A percentile compares a stretch with the other conserved stretches of the same genome.
These are phyloP conservation scores for Hibiscus trionum DNA, from an alignment of 345 rosid species.

Conservation along the genomic window DNA sequence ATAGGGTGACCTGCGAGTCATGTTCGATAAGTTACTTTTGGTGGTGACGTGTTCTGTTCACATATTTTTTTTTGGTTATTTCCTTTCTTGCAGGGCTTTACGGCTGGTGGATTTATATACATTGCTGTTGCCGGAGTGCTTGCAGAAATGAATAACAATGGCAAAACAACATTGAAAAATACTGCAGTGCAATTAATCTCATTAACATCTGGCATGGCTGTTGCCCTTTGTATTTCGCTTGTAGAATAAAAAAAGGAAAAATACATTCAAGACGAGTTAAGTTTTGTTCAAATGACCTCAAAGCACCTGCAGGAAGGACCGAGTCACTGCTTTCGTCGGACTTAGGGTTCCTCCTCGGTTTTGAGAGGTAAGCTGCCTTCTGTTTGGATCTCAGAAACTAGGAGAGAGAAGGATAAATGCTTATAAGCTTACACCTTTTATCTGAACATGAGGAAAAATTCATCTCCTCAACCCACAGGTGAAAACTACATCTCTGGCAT, in stretches of 20 bases:
- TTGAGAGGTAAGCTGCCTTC: neutral
- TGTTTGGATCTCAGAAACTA: neutral
- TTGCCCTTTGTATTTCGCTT: slow-evolving; percentile 78
- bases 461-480: neutral
- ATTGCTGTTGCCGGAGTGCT: slow-evolving; percentile 91
- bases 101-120: slow-evolving; percentile 27
- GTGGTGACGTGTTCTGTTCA: neutral
- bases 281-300: neutral
- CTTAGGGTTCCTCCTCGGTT: neutral
- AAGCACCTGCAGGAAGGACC: slow-evolving; percentile 6
- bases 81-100: neutral
- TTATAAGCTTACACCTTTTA: neutral
- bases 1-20: neutral
- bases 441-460: neutral
- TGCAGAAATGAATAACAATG: slow-evolving; percentile 68
- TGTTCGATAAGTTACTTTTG: neutral
- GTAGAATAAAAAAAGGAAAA: slow-evolving; percentile 38
- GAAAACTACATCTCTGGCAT: neutral
- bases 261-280: neutral
- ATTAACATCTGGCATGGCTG: slow-evolving; percentile 65
- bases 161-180: slow-evolving; percentile 45
- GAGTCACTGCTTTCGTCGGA: neutral
- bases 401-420: neutral
- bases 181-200: slow-evolving; percentile 52
- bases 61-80: neutral